Evolutionary conservation across 2,329 filamentous ascomycete genomes (phyloP), one percentile per base, ranked within the genome.

Genomic region (Salinomyces thailandicus): DNA sequence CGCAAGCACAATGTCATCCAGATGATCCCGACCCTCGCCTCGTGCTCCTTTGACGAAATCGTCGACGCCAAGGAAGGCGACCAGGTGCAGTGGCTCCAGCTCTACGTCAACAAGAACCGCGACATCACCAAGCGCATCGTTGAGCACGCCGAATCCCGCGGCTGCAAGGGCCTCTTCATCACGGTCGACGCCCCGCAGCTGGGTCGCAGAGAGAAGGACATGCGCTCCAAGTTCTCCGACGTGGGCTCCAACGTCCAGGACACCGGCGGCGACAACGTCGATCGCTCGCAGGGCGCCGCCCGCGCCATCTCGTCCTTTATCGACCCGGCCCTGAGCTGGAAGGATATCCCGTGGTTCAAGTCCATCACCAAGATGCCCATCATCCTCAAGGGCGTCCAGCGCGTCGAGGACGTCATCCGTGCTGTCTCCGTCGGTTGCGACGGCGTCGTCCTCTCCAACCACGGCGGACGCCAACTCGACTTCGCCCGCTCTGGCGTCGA

Each of bases 21-120:
- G 63, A 98, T 98, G 91, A 96, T 98, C 43, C 91, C 91, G 2
- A 98, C 91, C 3, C 72, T 98, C 5, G 91, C 91, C 2, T 95
- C 86, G 2, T 96, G 91, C 67, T 91, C 86, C 1, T 95, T 98
- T 53, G 91, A 98, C 64, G 89, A 98, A 63, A 94, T 98, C 41
- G 69, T 93, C 46, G 91, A 96, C 60, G 91, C 87, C 13, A 75
- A 72, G 18, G 68, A 75, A 45, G 82, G 74, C 30, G 79, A 81
- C 44, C 87, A 95, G 61, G 77, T 86, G 4, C 91, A 96, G 63
- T 98, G 91, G 91, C 69, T 98, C 48, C 91, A 98, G 64, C 75
- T 98, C 1, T 58, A 62, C 48, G 59, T 98, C 50, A 98, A 98
- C 73, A 91, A 93, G 62, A 82, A 98, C 66, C 81, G 91, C 38